Base-by-base conservation (phyloP, 208 protist species). In the Blastocrithidia nonstop region DNA sequence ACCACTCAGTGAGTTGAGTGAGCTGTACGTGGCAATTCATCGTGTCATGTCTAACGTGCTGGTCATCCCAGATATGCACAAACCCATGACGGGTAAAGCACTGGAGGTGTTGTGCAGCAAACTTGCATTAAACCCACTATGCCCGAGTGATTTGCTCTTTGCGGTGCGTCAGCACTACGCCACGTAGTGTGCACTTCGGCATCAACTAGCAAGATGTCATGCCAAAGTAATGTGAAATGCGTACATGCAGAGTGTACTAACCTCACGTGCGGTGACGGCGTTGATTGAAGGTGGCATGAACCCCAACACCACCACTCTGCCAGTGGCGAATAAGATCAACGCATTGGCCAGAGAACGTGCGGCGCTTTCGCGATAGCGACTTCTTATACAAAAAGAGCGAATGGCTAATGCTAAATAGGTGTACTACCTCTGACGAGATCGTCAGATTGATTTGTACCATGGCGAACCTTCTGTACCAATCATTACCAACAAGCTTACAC, bases 401-500 rank as follows among this genome's bases (percentile, higher is more conserved):
- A 32, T 54, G 6, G 75, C 84, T 26, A 93, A 88, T 28, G 75
- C 84, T 4, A 78, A 76, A 54, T 58, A 70, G 41, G 62, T 84
- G 15, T 89, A 88, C 54, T 65, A 74, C 6, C 41, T 93, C 7
- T 93, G 84, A 79, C 60, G 60, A 1, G 72, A 77, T n/a, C 42
- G 52, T 27, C 60, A 71, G 47, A 81, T 88, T 36, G 79, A 93
- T 40, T 71, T 89, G 28, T 63, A 35, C 29, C 11, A 35, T n/a
- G 29, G 29, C 29, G 11, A n/a, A 11, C 29, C 29, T n/a, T 11
- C n/a, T n/a, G n/a, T n/a, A n/a, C n/a, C n/a, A n/a, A n/a, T n/a
- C n/a, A n/a, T n/a, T n/a, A n/a, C n/a, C n/a, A n/a, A n/a, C n/a
- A n/a, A n/a, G n/a, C n/a, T n/a, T n/a, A n/a, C n/a, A n/a, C n/a